Conservation (phyloP, 2,329 filamentous ascomycete species). For the Tympanopsis confertula region DNA sequence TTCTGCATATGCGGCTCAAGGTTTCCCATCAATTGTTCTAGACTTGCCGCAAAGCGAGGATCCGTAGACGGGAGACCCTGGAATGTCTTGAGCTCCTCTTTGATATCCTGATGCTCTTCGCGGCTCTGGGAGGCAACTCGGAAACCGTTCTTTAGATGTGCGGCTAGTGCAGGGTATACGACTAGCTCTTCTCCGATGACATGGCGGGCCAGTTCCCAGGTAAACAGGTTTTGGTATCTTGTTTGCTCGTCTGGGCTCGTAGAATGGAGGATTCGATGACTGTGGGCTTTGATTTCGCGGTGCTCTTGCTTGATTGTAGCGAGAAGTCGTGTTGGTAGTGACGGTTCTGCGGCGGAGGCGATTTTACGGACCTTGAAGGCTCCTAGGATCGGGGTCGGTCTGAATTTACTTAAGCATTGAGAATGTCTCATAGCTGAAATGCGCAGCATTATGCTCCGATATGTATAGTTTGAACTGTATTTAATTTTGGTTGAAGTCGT, state of each 20-base stretch:
- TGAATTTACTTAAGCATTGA: neutral
- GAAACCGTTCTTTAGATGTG: neutral
- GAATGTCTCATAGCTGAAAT: neutral
- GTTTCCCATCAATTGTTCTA: neutral
- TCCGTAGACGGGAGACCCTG: neutral
- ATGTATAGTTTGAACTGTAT: neutral
- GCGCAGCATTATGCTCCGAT: neutral
- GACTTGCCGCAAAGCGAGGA: neutral
- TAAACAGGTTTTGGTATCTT: conserved; percentile 8
- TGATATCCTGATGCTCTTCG: neutral
- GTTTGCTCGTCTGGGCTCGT: conserved; percentile 4
- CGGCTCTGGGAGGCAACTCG: neutral
- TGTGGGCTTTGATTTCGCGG: conserved; percentile 8
- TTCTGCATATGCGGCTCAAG: neutral
- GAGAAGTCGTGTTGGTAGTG: conserved; percentile 4
- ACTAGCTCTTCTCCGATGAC: conserved; percentile 14
- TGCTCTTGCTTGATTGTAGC: conserved; percentile 10
- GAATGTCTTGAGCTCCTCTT: neutral
- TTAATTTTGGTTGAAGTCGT: neutral
- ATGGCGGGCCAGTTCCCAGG: conserved; percentile 12
- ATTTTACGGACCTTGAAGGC: neutral
- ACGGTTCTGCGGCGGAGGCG: neutral
- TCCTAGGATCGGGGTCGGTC: neutral
- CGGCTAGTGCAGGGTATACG: conserved; percentile 19
- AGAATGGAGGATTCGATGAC: conserved; percentile 8